phyloP scores from a whole-genome alignment of 805 yeast species.

The Kurtzmaniella cleridarum region DNA sequence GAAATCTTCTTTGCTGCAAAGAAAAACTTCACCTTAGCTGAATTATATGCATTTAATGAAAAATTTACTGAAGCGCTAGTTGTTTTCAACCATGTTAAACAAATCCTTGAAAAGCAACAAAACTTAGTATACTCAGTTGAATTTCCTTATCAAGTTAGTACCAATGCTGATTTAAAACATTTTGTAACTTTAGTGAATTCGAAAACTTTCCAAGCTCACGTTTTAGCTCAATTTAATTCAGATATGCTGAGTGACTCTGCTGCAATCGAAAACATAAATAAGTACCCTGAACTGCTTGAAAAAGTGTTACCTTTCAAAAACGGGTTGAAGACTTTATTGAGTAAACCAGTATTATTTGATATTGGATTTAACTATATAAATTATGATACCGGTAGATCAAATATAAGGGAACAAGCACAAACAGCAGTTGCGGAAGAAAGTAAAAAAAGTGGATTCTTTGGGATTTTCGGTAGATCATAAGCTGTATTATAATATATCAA shows the following conservation, averaged over 20 bases:
- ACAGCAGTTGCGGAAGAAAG: constrained; percentile 15
- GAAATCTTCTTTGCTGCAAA: constrained; percentile 41
- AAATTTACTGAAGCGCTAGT: constrained; percentile 45
- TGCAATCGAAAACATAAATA: constrained; percentile 42
- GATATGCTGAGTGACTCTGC: constrained; percentile 16
- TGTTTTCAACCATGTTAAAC: constrained; percentile 23
- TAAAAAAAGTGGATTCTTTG: constrained; percentile 63
- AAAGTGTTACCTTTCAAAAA: constrained; percentile 18
- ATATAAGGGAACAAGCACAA: constrained; percentile 5
- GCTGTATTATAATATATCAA: neutral
- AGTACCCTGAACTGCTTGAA: constrained; percentile 27
- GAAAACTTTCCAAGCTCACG: constrained; percentile 26
- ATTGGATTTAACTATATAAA: constrained; percentile 78
- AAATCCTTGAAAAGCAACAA: constrained; percentile 7
- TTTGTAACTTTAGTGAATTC: constrained; percentile 16
- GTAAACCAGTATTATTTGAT: constrained; percentile 90
- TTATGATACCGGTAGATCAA: constrained; percentile 31
- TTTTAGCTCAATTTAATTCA: constrained; percentile 43
- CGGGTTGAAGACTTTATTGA: constrained; percentile 38
- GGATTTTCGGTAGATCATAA: constrained; percentile 54
- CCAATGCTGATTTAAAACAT: constrained; percentile 22
- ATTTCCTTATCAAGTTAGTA: constrained; percentile 40
- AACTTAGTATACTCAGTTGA: constrained; percentile 24
- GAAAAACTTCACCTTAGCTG: constrained; percentile 41
- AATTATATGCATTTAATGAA: constrained; percentile 35